phyloP scores from a whole-genome alignment of 2,329 filamentous ascomycete species.

The Neonectria punicea region DNA sequence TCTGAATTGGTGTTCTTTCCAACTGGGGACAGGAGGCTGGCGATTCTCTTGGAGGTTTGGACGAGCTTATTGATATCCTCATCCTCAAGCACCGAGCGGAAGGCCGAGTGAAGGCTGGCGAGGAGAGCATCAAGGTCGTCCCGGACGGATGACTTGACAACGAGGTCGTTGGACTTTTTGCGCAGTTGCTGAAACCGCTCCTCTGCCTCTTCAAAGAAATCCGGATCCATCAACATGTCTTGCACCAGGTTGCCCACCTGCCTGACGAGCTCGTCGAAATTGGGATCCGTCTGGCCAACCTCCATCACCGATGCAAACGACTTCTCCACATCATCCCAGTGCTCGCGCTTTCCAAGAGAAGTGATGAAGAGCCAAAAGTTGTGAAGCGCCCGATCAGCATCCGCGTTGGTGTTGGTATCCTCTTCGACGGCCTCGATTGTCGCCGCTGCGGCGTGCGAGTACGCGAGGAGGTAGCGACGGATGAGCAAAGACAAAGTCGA shows the following conservation, averaged over 20 bases:
- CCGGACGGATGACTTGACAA: conserved; percentile 73
- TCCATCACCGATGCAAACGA: conserved; percentile 76
- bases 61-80: conserved; percentile 76
- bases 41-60: conserved; percentile 73
- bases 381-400: conserved; percentile 77
- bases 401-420: conserved; percentile 78
- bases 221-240: conserved; percentile 84
- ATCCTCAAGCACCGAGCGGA: conserved; percentile 77
- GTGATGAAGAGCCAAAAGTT: conserved; percentile 86
- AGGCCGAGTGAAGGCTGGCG: conserved; percentile 72
- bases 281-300: conserved; percentile 79
- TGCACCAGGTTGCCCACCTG: conserved; percentile 80
- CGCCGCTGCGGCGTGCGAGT: conserved; percentile 78
- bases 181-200: conserved; percentile 63
- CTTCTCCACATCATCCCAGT: conserved; percentile 80
- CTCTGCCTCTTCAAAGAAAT: conserved; percentile 82
- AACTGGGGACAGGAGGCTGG: conserved; percentile 74
- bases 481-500: conserved; percentile 80
- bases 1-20: conserved; percentile 74
- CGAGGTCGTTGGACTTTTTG: conserved; percentile 69
- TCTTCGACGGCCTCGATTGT: conserved; percentile 73
- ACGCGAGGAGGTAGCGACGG: conserved; percentile 80
- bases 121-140: conserved; percentile 80
- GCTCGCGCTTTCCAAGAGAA: conserved; percentile 77
- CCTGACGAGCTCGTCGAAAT: conserved; percentile 81